Conservation (phyloP, 768 basidiomycete species). For the Cystofilobasidium bisporidii region DNA sequence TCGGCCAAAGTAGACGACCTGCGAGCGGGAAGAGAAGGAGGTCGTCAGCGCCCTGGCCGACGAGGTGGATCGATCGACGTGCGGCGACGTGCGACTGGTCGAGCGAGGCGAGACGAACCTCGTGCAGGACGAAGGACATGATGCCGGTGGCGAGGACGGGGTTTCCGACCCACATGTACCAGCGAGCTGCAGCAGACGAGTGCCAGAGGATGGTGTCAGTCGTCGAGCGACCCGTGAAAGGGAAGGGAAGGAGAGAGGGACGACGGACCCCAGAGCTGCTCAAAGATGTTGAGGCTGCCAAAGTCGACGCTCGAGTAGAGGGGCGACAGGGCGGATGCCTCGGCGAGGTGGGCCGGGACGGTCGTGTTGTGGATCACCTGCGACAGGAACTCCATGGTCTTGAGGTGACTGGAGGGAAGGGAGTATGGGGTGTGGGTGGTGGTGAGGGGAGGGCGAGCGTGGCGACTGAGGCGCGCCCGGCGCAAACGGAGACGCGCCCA, state of each 20-base stretch:
- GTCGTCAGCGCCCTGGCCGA: not conserved
- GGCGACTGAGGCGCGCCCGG: too few relatives aligned
- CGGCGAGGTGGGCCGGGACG: slow-evolving; percentile 10
- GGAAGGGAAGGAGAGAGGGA: not conserved
- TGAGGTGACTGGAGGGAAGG: not conserved
- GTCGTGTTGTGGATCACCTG: slow-evolving; percentile 23
- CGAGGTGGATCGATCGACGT: too few relatives aligned
- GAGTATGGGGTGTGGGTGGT: not conserved
- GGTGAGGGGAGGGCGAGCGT: too few relatives aligned
- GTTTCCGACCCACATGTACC: slow-evolving; percentile 80
- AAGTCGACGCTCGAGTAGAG: slow-evolving; percentile 23
- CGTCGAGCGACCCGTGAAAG: not conserved
- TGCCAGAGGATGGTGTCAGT: not conserved
- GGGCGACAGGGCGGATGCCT: not conserved
- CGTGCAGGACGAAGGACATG: slow-evolving; percentile 84
- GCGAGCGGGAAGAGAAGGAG: slow-evolving; percentile 3
- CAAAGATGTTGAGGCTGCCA: slow-evolving; percentile 20
- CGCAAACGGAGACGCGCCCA: too few relatives aligned
- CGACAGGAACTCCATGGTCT: slow-evolving; percentile 4
- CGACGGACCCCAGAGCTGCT: slow-evolving; percentile 25
- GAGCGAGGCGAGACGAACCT: slow-evolving; percentile 49
- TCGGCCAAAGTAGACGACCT: slow-evolving; percentile 96
- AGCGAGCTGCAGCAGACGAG: slow-evolving; percentile 37
- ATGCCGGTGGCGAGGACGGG: slow-evolving; percentile 87
- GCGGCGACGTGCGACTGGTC: not conserved